Conservation (phyloP, 2,329 filamentous ascomycete genomes). For the Hypoxylon sp. region DNA sequence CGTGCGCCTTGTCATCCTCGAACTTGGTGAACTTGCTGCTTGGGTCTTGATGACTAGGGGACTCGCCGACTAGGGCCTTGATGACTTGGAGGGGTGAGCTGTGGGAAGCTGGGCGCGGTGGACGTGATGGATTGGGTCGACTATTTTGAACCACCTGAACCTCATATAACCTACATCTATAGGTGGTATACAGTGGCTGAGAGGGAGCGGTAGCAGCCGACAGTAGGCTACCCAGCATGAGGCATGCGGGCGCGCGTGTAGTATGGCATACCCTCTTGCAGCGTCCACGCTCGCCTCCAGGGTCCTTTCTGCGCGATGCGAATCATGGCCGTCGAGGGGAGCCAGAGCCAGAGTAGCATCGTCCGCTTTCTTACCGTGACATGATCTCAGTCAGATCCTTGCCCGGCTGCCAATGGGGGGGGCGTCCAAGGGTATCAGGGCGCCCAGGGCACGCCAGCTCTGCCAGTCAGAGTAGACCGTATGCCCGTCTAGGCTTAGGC, state of each 20-base stretch:
- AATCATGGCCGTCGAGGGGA: conserved; percentile 26
- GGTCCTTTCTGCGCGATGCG: conserved; percentile 32
- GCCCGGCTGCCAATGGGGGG: conserved; percentile 22
- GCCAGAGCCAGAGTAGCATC: conserved; percentile 18
- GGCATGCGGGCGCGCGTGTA: too few species aligned
- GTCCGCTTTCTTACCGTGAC: conserved; percentile 31
- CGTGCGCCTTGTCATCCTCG: conserved; percentile 11
- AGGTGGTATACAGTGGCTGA: not conserved
- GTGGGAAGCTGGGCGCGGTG: not conserved
- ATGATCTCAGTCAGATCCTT: conserved; percentile 32
- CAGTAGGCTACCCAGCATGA: not conserved
- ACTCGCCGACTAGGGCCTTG: too few species aligned
- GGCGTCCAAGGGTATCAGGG: conserved; percentile 19
- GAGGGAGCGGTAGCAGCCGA: not conserved
- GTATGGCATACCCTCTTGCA: not conserved
- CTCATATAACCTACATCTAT: not conserved
- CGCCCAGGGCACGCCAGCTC: too few species aligned
- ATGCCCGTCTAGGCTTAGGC: conserved; percentile 38
- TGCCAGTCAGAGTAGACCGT: too few species aligned
- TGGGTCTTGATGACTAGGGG: too few species aligned
- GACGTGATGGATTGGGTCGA: not conserved
- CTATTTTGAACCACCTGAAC: not conserved
- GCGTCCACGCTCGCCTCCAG: conserved; percentile 9
- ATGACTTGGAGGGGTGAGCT: too few species aligned
- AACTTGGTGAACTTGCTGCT: too few species aligned